Conservation (phyloP, 2,329 filamentous ascomycete genomes). For the Talaromyces sp. region DNA sequence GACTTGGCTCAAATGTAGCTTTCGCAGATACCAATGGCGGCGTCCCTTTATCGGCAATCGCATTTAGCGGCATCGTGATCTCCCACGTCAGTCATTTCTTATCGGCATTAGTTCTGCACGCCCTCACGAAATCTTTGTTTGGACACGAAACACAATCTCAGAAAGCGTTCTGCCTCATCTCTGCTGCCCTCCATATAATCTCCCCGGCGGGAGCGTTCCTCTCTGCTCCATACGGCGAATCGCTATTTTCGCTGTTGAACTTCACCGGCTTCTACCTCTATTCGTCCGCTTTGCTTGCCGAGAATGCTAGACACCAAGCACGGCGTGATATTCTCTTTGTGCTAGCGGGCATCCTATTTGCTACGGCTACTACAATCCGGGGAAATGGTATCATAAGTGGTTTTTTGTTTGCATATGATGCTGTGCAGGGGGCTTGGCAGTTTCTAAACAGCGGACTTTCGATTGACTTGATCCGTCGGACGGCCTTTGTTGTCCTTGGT, state of each 20-base stretch:
- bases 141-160: constrained; percentile 30
- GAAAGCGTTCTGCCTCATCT: constrained; percentile 51
- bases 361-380: constrained; percentile 68
- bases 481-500: constrained; percentile 60
- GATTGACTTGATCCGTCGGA: constrained; percentile 47
- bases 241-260: constrained; percentile 71
- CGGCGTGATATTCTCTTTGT: constrained; percentile 53
- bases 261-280: constrained; percentile 72
- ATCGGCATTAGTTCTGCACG: constrained; percentile 69
- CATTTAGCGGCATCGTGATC: constrained; percentile 56
- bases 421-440: constrained; percentile 41
- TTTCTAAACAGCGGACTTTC: constrained; percentile 39
- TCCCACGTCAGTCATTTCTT: constrained; percentile 73
- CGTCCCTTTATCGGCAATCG: constrained; percentile 11
- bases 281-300: constrained; percentile 44
- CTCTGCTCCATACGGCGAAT: constrained; percentile 80
- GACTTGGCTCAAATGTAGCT: neutral
- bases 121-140: constrained; percentile 59
- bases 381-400: constrained; percentile 87
- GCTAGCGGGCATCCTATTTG: constrained; percentile 65
- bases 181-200: constrained; percentile 72
- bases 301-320: constrained; percentile 26
- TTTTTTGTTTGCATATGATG: constrained; percentile 67
- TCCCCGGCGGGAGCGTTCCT: constrained; percentile 89
- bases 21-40: neutral